Evolutionary conservation across 805 yeast species (phyloP).

Genomic region (Saccharomycopsis sp.): DNA sequence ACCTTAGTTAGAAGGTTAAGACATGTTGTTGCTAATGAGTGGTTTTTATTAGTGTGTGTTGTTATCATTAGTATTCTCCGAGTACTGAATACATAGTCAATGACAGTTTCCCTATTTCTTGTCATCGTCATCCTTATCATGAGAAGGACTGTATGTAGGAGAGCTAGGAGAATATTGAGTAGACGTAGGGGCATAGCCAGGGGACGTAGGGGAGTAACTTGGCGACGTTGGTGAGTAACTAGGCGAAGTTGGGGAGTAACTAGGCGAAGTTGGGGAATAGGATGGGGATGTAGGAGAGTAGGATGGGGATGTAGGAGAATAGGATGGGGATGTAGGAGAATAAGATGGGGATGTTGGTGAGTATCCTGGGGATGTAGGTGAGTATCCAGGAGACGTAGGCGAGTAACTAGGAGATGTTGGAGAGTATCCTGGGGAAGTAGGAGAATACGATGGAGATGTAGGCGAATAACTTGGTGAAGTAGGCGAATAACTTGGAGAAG

Average conservation of each 20-base stretch:
- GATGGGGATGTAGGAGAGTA: slow-evolving; percentile 76
- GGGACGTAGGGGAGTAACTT: slow-evolving; percentile 54
- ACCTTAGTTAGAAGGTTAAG: too few relatives aligned
- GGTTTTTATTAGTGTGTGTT: too few relatives aligned
- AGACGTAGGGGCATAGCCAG: slow-evolving; percentile 42
- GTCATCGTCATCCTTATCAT: too few relatives aligned
- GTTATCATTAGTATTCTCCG: too few relatives aligned
- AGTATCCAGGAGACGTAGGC: slow-evolving; percentile 65
- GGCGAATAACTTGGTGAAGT: slow-evolving; percentile 70
- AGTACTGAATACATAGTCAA: too few relatives aligned
- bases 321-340: slow-evolving; percentile 76
- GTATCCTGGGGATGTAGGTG: slow-evolving; percentile 54
- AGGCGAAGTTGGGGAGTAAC: slow-evolving; percentile 62
- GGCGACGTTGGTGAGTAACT: slow-evolving; percentile 61
- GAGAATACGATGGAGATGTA: slow-evolving; percentile 62
- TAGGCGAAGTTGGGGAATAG: slow-evolving; percentile 43
- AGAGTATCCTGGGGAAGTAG: slow-evolving; percentile 64
- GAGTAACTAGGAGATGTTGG: slow-evolving; percentile 77
- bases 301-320: slow-evolving; percentile 64
- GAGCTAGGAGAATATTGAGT: slow-evolving; percentile 42
- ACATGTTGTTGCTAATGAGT: too few relatives aligned
- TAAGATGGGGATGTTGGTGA: slow-evolving; percentile 64
- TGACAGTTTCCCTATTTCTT: too few relatives aligned
- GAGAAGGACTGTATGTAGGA: slow-evolving; percentile 43
- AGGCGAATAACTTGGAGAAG: slow-evolving; percentile 62